A percentile compares a stretch with the other conserved stretches of the same genome.
phyloP scores from a whole-genome alignment of 176 grass and related monocot species.

The Oropetium thomaeum region DNA sequence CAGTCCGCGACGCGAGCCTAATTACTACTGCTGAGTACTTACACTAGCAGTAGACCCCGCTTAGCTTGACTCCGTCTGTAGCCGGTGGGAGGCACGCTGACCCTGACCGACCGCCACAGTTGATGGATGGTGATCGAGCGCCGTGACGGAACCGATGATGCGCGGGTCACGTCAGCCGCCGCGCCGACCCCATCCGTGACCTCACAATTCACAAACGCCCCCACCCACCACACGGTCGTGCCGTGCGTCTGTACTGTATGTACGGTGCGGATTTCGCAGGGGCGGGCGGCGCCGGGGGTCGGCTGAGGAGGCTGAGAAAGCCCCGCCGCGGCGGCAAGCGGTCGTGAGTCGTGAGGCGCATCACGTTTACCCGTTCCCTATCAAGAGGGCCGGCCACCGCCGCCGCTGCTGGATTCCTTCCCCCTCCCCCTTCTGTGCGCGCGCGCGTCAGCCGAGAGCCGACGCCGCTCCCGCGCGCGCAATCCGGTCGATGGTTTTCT shows the following conservation, averaged over 20 bases:
- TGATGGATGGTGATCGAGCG: not conserved
- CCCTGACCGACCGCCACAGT: too few species aligned
- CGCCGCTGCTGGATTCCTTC: not conserved
- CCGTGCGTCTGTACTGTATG: not conserved
- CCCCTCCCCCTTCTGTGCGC: not conserved
- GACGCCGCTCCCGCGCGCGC: not conserved
- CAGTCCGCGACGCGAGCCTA: not conserved
- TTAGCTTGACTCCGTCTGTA: not conserved
- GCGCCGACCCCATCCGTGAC: constrained; percentile 4
- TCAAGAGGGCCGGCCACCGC: not conserved
- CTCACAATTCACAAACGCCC: too few species aligned
- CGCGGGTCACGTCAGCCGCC: constrained; percentile 19
- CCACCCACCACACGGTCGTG: too few species aligned
- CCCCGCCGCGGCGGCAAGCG: constrained; percentile 16
- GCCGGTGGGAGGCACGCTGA: not conserved
- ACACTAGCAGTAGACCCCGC: not conserved
- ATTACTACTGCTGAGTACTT: too few species aligned
- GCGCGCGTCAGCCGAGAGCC: not conserved
- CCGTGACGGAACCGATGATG: constrained; percentile 26
- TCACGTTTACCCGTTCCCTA: not conserved
- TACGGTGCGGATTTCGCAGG: not conserved
- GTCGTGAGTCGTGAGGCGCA: not conserved
- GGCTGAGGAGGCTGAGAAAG: not conserved
- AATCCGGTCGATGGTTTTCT: not conserved
- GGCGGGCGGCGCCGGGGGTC: not conserved